phyloP scores from a whole-genome alignment of 176 grass and related monocot species.

The Rhynchospora breviuscula region DNA sequence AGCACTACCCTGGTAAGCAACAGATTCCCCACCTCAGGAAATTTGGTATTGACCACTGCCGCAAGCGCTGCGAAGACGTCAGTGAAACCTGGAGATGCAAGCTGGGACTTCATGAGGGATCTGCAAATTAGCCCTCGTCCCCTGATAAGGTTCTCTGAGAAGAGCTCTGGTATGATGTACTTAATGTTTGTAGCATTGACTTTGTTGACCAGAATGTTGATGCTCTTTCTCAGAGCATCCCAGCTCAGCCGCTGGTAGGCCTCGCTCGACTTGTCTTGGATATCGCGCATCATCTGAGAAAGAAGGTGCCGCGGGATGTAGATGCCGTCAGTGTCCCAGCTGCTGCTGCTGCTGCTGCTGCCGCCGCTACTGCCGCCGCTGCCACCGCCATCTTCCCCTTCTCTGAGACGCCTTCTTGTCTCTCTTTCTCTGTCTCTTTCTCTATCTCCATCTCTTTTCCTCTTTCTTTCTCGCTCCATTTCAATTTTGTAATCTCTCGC shows the following conservation, averaged over 20 bases:
- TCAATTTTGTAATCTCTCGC: no score
- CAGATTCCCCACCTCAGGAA: conserved; percentile 69
- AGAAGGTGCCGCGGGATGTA: conserved; percentile 88
- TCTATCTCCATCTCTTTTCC: no score
- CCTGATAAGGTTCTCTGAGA: conserved; percentile 77
- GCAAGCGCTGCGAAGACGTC: conserved; percentile 86
- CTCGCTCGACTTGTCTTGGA: conserved; percentile 73
- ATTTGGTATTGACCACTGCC: conserved; percentile 81
- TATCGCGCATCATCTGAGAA: conserved; percentile 89
- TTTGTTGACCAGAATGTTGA: conserved; percentile 89
- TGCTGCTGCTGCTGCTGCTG: no score
- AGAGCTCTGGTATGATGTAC: conserved; percentile 82
- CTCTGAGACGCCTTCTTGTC: no score
- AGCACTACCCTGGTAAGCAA: conserved; percentile 66
- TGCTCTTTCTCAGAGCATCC: conserved; percentile 92
- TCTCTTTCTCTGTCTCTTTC: no score
- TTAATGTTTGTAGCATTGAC: conserved; percentile 93
- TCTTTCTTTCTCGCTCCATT: no score
- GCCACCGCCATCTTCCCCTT: no score
- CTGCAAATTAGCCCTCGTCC: conserved; percentile 83
- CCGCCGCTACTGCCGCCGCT: no score
- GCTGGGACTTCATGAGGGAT: conserved; percentile 86
- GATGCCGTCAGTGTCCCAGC: no score
- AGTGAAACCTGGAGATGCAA: conserved; percentile 88
- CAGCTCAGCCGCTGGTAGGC: conserved; percentile 83